Evolutionary conservation across 805 yeast genomes (phyloP).

Genomic region (Naumovozyma dairenensis): DNA sequence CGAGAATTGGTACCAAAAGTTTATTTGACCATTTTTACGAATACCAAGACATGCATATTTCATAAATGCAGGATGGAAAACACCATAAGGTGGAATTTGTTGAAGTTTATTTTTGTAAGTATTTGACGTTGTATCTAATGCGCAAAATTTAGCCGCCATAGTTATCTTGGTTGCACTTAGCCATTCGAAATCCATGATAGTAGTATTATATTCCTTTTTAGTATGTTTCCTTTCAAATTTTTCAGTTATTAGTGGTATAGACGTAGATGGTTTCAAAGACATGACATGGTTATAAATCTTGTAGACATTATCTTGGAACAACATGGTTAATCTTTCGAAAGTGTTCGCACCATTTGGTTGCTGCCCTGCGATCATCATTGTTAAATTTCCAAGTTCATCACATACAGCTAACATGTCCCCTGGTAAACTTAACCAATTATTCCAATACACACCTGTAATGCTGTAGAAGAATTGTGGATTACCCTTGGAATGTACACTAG

Average conservation of each 20-base stretch:
- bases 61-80: conserved; percentile 30
- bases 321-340: conserved; percentile 26
- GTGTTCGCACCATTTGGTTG: conserved; percentile 28
- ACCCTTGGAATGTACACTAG: conserved; percentile 9
- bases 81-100: conserved; percentile 28
- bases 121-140: conserved; percentile 20
- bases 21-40: conserved; percentile 29
- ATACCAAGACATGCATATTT: conserved; percentile 29
- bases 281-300: conserved; percentile 24
- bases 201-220: conserved; percentile 26
- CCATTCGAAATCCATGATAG: conserved; percentile 36
- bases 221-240: conserved; percentile 33
- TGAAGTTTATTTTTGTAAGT: conserved; percentile 26
- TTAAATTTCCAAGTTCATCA: conserved; percentile 60
- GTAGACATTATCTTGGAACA: conserved; percentile 33
- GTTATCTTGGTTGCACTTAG: conserved; percentile 32
- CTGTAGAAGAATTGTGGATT: conserved; percentile 27
- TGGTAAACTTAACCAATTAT: conserved; percentile 38
- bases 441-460: conserved; percentile 53
- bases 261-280: conserved; percentile 21
- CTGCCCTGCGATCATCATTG: conserved; percentile 46
- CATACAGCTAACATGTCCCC: conserved; percentile 76
- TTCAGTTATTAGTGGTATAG: conserved; percentile 23
- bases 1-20: conserved; percentile 32
- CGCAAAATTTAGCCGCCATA: conserved; percentile 25